Evolutionary conservation across 1,139 yeast species (phyloP), one percentile per base, ranked within the genome.

Genomic region (Kodamaea anthophila): DNA sequence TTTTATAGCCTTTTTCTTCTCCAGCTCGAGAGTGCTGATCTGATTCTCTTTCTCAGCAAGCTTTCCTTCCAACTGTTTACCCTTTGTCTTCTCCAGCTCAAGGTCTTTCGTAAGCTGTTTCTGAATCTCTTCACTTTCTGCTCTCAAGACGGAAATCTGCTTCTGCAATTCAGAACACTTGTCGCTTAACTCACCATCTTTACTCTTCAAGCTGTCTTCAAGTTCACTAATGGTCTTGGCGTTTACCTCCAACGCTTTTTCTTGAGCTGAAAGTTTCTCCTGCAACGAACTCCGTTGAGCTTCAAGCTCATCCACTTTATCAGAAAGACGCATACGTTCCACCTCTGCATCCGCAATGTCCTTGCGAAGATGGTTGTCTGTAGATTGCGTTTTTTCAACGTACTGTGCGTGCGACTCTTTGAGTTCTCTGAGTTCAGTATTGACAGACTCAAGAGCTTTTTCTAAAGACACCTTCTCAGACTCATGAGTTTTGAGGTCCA

Each of bases 1-100:
- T 5, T 30, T 28, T 10, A 35, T 21, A 12, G 36, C 41, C 15
- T 34, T 37, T 9, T 27, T 27, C 13, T 32, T 30, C 10, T 34
- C 34, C 10, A 14, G 26, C 15, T 30, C 37, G 4, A 35, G 19
- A 8, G 18, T 29, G 22, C 29, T 32, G 5, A 28, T n/a, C 19
- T 28, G 33, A 4, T 28, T 35, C 9, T 23, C 11, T 13, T 29
- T 21, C 6, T 31, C 35, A 10, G 28, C 18, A 9, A 16, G 18
- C 9, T 16, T 28, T 2, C 27, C 28, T 16, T 16, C 8, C 18
- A 16, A 16, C 6, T 16, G 8, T 16, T 16, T 16, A 9, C 6
- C 8, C 18, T 16, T 16, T 16, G n/a, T n/a, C n/a, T n/a, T n/a
- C n/a, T n/a, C n/a, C n/a, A n/a, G n/a, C n/a, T n/a, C n/a, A n/a